Conservation (phyloP, 306 rosid species). For the Malus orientalis region DNA sequence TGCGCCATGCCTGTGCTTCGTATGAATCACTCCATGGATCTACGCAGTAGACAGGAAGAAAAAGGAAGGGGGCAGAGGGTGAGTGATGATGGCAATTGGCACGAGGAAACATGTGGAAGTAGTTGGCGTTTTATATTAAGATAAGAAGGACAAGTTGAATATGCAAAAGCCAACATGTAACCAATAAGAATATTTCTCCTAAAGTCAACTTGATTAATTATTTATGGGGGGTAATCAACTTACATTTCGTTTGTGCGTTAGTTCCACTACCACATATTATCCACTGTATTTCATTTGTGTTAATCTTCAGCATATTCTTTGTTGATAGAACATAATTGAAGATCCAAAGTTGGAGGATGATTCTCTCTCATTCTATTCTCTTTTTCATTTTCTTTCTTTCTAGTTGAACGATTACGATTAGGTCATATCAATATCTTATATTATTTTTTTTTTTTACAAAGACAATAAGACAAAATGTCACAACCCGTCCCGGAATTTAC, state of each 20-base stretch:
- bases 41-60: background rate
- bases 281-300: background rate
- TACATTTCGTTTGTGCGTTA: background rate
- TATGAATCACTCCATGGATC: background rate
- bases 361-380: too few relatives aligned
- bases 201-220: background rate
- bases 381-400: too few relatives aligned
- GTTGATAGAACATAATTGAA: too few relatives aligned
- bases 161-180: background rate
- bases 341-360: too few relatives aligned
- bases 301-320: too few relatives aligned
- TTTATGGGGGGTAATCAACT: too few relatives aligned
- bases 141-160: background rate
- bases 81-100: background rate
- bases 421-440: too few relatives aligned
- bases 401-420: too few relatives aligned
- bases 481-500: too few relatives aligned
- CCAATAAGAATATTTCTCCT: background rate
- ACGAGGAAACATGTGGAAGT: background rate
- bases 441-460: too few relatives aligned
- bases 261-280: background rate
- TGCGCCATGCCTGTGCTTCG: background rate
- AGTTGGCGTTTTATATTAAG: background rate
- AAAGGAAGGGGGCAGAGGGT: background rate
- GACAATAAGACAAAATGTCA: too few relatives aligned